Conservation (phyloP, 176 grass and related monocot genomes). For the Oryza australiensis region DNA sequence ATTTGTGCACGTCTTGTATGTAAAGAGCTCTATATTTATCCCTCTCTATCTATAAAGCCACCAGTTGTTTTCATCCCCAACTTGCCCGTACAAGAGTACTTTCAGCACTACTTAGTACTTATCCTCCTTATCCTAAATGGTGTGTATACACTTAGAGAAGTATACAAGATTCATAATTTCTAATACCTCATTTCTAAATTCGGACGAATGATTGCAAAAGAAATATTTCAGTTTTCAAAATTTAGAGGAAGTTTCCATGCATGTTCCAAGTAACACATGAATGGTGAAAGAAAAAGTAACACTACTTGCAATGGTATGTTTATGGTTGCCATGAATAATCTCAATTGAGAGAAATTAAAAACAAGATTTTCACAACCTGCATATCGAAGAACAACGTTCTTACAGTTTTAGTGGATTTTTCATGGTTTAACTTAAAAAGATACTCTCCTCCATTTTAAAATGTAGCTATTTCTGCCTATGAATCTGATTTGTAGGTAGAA, state of each 20-base stretch:
- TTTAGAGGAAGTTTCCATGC: neutral
- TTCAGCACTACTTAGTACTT: slow-evolving; percentile 33
- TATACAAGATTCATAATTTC: neutral
- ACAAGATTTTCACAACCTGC: neutral
- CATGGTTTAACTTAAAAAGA: no score
- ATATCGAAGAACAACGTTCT: neutral
- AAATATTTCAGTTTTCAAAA: neutral
- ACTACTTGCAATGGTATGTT: no score
- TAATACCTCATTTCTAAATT: neutral
- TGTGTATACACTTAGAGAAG: neutral
- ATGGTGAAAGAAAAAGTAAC: neutral
- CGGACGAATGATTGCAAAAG: neutral
- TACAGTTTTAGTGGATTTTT: neutral
- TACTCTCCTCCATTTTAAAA: no score
- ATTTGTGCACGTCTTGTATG: slow-evolving; percentile 11
- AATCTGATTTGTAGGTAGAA: no score
- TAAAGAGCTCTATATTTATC: neutral
- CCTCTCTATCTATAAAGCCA: neutral
- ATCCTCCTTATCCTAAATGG: slow-evolving; percentile 38
- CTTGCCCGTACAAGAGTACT: slow-evolving; percentile 11
- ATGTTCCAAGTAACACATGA: neutral
- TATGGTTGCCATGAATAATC: neutral
- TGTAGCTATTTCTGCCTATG: no score
- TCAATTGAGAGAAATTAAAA: neutral
- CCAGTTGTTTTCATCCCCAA: slow-evolving; percentile 26